A percentile compares a stretch with the other conserved stretches of the same genome.
These are phyloP conservation scores for Vigna nakashimae DNA, from an alignment of 306 rosid species.

Conservation along the genomic window DNA sequence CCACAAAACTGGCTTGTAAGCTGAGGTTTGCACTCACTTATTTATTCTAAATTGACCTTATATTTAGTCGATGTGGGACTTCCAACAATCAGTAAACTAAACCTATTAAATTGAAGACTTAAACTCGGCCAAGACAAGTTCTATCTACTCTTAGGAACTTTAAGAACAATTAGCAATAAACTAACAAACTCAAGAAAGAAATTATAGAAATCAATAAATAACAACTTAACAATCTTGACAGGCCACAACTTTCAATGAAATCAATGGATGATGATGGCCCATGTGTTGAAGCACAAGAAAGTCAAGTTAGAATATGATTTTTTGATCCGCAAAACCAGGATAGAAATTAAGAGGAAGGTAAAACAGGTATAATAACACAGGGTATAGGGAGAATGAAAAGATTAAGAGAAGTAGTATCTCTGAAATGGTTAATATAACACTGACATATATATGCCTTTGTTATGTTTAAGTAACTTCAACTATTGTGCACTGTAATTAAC, in stretches of 20 bases:
- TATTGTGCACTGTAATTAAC: constrained; percentile 8
- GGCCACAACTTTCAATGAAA: constrained; percentile 16
- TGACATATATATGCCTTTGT: constrained; percentile 19
- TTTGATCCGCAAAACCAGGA: constrained; percentile 6
- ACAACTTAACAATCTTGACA: neutral
- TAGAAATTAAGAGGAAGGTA: too few relatives aligned
- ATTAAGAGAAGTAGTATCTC: neutral
- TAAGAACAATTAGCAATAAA: constrained; percentile 25
- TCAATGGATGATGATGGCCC: constrained; percentile 16
- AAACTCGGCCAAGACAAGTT: constrained; percentile 3
- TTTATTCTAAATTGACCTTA: too few relatives aligned
- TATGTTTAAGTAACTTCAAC: neutral
- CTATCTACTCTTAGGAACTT: constrained; percentile 31
- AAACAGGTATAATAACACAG: neutral
- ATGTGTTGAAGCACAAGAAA: constrained; percentile 9
- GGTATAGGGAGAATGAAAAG: constrained; percentile 19
- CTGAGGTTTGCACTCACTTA: too few relatives aligned
- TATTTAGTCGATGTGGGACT: too few relatives aligned
- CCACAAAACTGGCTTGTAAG: too few relatives aligned
- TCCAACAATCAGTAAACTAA: neutral
- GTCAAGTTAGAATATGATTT: constrained; percentile 11
- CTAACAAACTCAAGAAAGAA: constrained; percentile 25
- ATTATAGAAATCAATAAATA: constrained; percentile 14
- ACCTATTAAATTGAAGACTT: constrained; percentile 28
- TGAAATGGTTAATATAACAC: neutral